Conservation (phyloP, 495 filamentous ascomycete species). For the Neurospora sp. region DNA sequence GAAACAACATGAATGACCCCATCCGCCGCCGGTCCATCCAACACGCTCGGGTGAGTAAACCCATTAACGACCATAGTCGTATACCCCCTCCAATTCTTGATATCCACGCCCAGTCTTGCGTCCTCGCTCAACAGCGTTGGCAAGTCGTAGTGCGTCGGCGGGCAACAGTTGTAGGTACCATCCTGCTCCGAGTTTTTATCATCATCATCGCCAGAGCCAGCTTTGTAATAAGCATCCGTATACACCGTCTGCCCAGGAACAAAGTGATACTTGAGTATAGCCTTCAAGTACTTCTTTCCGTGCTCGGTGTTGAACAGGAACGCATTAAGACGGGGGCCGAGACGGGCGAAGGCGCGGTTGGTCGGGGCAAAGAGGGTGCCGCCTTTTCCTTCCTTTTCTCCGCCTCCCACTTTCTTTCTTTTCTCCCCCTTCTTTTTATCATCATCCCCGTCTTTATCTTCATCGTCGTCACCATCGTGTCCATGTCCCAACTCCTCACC, state of each 20-base stretch:
- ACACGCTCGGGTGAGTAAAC: conserved; percentile 44
- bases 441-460: background rate
- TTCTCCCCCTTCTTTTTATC: background rate
- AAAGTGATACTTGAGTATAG: conserved; percentile 69
- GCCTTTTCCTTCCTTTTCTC: conserved; percentile 14
- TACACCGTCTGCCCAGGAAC: conserved; percentile 69
- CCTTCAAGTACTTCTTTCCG: conserved; percentile 60
- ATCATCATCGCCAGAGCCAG: conserved; percentile 1
- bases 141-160: conserved; percentile 48
- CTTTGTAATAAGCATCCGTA: conserved; percentile 63
- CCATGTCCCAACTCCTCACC: conserved; percentile 7
- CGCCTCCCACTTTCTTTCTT: background rate
- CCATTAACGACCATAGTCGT: conserved; percentile 65
- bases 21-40: conserved; percentile 60
- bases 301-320: conserved; percentile 63
- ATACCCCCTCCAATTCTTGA: conserved; percentile 51
- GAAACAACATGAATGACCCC: conserved; percentile 68
- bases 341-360: conserved; percentile 63
- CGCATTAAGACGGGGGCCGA: conserved; percentile 58
- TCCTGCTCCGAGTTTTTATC: conserved; percentile 1
- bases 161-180: background rate
- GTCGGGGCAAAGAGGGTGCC: conserved; percentile 68
- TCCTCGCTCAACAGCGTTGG: conserved; percentile 53
- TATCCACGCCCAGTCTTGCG: conserved; percentile 49
- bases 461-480: background rate